Base-by-base conservation (phyloP, 1,139 yeast genomes). In the Candida pseudoviswanathii region DNA sequence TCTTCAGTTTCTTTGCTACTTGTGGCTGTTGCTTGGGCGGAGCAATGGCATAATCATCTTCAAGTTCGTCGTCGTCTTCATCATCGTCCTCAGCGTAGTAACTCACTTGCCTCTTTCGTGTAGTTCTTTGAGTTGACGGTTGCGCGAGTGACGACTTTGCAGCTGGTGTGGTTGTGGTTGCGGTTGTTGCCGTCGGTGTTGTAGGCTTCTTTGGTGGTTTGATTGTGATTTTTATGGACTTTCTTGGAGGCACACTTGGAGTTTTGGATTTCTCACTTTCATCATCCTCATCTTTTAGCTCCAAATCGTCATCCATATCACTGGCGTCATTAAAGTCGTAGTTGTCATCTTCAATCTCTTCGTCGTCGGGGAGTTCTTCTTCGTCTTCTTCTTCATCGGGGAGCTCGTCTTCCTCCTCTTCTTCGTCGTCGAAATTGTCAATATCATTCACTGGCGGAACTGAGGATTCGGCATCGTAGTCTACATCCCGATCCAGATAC, bases 231-330 rank as follows among this genome's bases (percentile, higher is more conserved):
- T 46, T 55, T 4, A 58, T 51, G 8, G 51, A 41, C 40, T 47
- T 46, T 33, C 44, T 43, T 3, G 45, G 44, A 10, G 45, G 31
- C 2, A 25, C 39, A n/a, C 22, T 25, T 25, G 49, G 7, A 9
- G 37, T 33, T 41, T 50, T 45, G 4, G 47, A 32, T 34, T 49
- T 10, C 33, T 11, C 46, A 16, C 27, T 45, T 27, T 48, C 45
- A 16, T 51, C 58, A 26, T 61, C 67, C 5, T 65, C 73, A 3
- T 62, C 67, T 32, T 58, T 52, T 37, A 70, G 55, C 45, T 72
- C 77, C 43, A 71, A 59, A 52, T 71, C 78, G 41, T 71, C 78
- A 46, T 73, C 78, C 41, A 71, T 66, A 50, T 73, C 78, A 6
- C 72, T 73, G 44, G 71, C 78, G 48, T 70, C 77, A 47, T 70